These are phyloP conservation scores for Lasiodiplodia gonubiensis DNA, from an alignment of 2,329 filamentous ascomycete genomes.

Conservation along the genomic window DNA sequence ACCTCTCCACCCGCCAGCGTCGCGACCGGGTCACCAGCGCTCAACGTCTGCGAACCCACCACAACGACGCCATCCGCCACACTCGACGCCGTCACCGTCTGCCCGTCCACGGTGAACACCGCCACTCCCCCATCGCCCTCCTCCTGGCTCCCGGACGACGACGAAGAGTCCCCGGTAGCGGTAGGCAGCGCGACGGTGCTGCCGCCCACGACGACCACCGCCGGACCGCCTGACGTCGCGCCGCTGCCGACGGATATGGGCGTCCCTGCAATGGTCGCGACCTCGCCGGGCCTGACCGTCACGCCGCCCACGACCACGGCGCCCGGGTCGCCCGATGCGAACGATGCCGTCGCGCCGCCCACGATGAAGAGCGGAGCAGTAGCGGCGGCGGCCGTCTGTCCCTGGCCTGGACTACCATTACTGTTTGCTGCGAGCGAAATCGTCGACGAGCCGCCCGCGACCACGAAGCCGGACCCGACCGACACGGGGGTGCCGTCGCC, in stretches of 20 bases:
- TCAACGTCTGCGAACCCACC: neutral
- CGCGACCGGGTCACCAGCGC: neutral
- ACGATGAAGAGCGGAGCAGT: neutral
- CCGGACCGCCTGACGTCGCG: neutral
- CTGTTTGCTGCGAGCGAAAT: neutral
- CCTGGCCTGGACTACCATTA: neutral
- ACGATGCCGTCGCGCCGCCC: neutral
- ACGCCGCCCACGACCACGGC: neutral
- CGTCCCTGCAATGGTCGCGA: neutral
- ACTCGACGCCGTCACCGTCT: constrained; percentile 3
- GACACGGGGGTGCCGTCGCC: constrained; percentile 40
- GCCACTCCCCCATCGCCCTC: neutral
- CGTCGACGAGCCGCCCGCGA: neutral
- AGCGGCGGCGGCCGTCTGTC: neutral
- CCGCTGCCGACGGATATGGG: neutral
- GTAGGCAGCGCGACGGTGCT: neutral
- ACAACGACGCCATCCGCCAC: neutral
- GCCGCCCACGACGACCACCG: neutral
- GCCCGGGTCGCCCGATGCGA: neutral
- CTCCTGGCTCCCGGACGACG: neutral
- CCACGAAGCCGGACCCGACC: constrained; percentile 23
- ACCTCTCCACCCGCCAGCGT: constrained; percentile 5
- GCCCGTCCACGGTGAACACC: neutral
- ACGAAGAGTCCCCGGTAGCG: neutral
- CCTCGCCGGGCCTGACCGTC: neutral